Base-by-base conservation (phyloP, 2,329 filamentous ascomycete genomes). In the Fusarium nematophilum region DNA sequence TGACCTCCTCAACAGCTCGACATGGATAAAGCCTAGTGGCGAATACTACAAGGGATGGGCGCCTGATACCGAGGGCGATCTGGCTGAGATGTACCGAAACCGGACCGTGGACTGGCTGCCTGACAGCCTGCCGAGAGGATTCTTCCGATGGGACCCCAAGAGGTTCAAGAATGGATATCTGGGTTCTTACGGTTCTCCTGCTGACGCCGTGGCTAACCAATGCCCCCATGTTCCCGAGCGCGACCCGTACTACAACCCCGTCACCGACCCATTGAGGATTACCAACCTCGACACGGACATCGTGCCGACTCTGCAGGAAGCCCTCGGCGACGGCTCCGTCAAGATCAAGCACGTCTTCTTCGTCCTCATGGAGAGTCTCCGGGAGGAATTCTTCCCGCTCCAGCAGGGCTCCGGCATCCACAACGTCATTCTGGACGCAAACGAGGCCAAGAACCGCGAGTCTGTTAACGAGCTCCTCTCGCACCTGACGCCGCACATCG, bases 281-380 rank as follows among this genome's bases (percentile, higher is more conserved):
- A 72, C 75, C 3, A 80, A 81, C 48, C 68, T 77, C 9, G 59
- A 77, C 5, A 67, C 72, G 8, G 68, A 71, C 2, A 55, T 79
- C 6, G 59, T 77, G 0, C 54, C 70, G 1, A 62, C 62, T 1
- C 59, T 77, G 2, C 63, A 67, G 48, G 43, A 62, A 17, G 65
- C 64, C 9, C 58, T 77, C 1, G 59, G 59, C 4, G 62, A 68
- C 9, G 62, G 60, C 1, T 46, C 60, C 1, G 68, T 79, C 21
- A 73, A 73, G 37, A 79, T 81, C 43, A 79, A 79, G 56, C 77
- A 81, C 43, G 71, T 81, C 6, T 68, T 81, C 27, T 66, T 81
- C 13, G 53, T 81, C 3, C 74, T 79, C 11, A 72, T 81, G 36
- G 79, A 81, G 57, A 79, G 76, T 51, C 78, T 78, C 0, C 75